These are phyloP conservation scores for Lycium barbarum DNA, from an alignment of 257 asterid species.

Conservation along the genomic window DNA sequence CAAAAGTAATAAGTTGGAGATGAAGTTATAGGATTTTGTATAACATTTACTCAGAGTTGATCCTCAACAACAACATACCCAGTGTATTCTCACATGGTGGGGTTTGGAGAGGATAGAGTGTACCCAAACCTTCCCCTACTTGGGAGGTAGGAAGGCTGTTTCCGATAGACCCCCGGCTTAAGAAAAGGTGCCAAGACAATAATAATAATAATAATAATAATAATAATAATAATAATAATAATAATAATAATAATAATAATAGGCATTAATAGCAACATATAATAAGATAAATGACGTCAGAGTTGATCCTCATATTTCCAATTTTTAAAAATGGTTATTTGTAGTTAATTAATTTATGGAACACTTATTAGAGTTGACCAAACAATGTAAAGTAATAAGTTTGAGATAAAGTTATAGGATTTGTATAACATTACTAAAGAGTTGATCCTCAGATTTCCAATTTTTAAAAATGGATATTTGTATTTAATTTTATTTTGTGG, in stretches of 20 bases:
- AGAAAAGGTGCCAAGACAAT: no score
- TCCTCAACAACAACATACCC: no score
- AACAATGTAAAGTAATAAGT: neutral
- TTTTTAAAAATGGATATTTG: neutral
- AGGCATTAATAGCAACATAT: no score
- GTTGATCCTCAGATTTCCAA: neutral
- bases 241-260: no score
- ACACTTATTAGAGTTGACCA: neutral
- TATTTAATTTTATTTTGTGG: neutral
- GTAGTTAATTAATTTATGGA: neutral
- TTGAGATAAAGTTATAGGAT: neutral
- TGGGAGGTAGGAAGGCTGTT: no score
- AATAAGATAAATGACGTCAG: no score
- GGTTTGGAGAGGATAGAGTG: no score
- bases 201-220: no score
- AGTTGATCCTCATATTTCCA: neutral
- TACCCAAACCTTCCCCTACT: no score
- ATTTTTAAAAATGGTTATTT: neutral
- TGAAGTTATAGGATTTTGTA: neutral
- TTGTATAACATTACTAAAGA: neutral
- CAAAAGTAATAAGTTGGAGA: constrained; percentile 1
- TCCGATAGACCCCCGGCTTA: no score
- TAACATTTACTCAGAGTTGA: neutral
- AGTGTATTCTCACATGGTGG: no score
- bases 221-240: no score